These are phyloP conservation scores for Gonium pectorale DNA, from an alignment of 139 green algal species.

Conservation along the genomic window DNA sequence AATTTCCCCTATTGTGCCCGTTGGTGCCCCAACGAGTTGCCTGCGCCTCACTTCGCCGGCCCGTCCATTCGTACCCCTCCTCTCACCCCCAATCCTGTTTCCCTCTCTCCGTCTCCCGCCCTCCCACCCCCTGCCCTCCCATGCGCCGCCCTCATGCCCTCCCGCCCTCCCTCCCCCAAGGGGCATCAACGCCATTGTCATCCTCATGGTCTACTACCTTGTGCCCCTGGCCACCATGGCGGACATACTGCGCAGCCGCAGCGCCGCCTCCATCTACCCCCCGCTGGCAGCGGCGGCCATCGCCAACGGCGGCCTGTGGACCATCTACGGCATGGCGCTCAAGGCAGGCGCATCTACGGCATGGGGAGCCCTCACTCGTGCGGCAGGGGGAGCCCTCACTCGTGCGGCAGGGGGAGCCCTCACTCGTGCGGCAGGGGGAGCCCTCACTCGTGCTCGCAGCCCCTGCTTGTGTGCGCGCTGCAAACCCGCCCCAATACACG, in stretches of 20 bases:
- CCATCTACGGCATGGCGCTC: constrained; percentile 7
- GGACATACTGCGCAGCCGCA: constrained; percentile 10
- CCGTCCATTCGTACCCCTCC: not conserved
- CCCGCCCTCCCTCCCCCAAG: not conserved
- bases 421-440: too few relatives aligned
- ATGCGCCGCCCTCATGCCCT: not conserved
- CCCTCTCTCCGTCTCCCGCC: not conserved
- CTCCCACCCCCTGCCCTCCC: not conserved
- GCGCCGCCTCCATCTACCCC: constrained; percentile 40
- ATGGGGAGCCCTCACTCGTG: not conserved
- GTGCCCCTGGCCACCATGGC: constrained; percentile 43
- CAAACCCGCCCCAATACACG: not conserved
- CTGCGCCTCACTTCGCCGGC: too few relatives aligned
- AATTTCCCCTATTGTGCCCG: too few relatives aligned
- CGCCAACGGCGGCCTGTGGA: constrained; percentile 44
- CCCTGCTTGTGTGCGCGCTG: not conserved
- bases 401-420: too few relatives aligned
- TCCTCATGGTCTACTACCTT: constrained; percentile 51
- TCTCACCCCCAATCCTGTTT: not conserved
- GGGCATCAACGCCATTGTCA: constrained; percentile 26
- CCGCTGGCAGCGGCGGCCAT: constrained; percentile 26
- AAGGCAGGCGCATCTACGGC: not conserved
- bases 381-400: too few relatives aligned
- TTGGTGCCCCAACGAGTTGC: too few relatives aligned
- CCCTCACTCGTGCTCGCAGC: not conserved